Evolutionary conservation across 2,329 filamentous ascomycete species (phyloP).

Genomic region (Colletotrichum sp.): DNA sequence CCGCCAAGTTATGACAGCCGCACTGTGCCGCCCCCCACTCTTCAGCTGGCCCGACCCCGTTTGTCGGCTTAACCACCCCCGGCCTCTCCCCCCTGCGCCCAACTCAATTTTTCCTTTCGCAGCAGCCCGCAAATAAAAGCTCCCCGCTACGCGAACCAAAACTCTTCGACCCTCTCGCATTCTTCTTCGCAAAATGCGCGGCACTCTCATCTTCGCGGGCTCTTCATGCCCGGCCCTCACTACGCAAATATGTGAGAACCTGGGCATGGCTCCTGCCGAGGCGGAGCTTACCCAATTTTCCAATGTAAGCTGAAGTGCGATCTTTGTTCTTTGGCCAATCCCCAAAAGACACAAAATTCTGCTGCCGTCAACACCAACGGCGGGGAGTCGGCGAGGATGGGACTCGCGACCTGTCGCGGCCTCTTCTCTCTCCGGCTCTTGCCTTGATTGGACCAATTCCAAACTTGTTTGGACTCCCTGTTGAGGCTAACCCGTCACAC

Average conservation of each 20-base stretch:
- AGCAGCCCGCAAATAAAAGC: constrained; percentile 23
- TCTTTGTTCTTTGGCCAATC: constrained; percentile 6
- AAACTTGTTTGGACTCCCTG: constrained; percentile 20
- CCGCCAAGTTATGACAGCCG: background rate
- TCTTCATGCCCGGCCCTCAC: constrained; percentile 70
- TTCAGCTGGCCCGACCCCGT: background rate
- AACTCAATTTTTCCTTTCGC: constrained; percentile 18
- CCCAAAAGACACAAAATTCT: background rate
- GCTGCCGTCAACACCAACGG: constrained; percentile 6
- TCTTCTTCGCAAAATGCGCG: constrained; percentile 55
- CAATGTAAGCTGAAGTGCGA: constrained; percentile 58
- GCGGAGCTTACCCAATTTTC: constrained; percentile 74
- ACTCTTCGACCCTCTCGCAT: constrained; percentile 28
- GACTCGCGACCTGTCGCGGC: background rate
- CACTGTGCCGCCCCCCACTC: background rate
- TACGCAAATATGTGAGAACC: constrained; percentile 69
- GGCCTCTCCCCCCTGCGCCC: background rate
- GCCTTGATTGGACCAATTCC: constrained; percentile 20
- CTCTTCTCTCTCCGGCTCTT: background rate
- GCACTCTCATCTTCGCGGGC: constrained; percentile 72
- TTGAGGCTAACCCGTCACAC: constrained; percentile 32
- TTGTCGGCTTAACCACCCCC: constrained; percentile 6
- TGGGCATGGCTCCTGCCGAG: constrained; percentile 68
- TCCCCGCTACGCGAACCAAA: constrained; percentile 26
- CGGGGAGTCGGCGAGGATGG: background rate